These are phyloP conservation scores for Elsinoe arachidis DNA, from an alignment of 2,329 filamentous ascomycete species.

Conservation along the genomic window DNA sequence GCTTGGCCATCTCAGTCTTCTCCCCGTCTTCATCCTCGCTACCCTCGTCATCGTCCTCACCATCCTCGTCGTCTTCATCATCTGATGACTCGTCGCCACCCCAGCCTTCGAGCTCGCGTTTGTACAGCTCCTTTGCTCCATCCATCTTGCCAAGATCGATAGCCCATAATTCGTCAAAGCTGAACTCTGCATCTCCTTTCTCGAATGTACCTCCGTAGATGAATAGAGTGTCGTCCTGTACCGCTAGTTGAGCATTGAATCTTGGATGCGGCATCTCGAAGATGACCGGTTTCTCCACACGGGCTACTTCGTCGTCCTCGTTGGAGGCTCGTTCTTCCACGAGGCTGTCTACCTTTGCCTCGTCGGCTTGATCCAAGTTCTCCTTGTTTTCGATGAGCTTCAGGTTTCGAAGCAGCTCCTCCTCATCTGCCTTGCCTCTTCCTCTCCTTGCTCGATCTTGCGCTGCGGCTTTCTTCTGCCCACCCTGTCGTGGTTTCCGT, in stretches of 20 bases:
- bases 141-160: conserved; percentile 93
- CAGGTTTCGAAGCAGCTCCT: conserved; percentile 78
- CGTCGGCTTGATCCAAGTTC: conserved; percentile 43
- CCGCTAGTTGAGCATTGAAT: conserved; percentile 84
- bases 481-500: conserved; percentile 61
- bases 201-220: conserved; percentile 95
- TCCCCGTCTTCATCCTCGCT: conserved; percentile 40
- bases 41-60: conserved; percentile 42
- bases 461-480: conserved; percentile 47
- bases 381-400: conserved; percentile 73
- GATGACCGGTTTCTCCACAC: conserved; percentile 47
- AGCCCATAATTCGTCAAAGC: conserved; percentile 89
- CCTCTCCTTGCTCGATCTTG: conserved; percentile 50
- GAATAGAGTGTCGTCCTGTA: conserved; percentile 87
- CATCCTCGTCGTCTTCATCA: conserved; percentile 41
- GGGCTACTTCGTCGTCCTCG: conserved; percentile 47
- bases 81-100: conserved; percentile 44
- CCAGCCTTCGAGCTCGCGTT: conserved; percentile 79
- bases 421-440: conserved; percentile 79
- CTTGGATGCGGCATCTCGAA: conserved; percentile 82
- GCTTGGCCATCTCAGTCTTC: conserved; percentile 30
- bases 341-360: conserved; percentile 27
- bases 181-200: conserved; percentile 88
- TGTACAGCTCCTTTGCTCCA: conserved; percentile 86
- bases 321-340: conserved; percentile 24